phyloP scores from a whole-genome alignment of 148 eudicot genomes.

The Talinum fruticosum region DNA sequence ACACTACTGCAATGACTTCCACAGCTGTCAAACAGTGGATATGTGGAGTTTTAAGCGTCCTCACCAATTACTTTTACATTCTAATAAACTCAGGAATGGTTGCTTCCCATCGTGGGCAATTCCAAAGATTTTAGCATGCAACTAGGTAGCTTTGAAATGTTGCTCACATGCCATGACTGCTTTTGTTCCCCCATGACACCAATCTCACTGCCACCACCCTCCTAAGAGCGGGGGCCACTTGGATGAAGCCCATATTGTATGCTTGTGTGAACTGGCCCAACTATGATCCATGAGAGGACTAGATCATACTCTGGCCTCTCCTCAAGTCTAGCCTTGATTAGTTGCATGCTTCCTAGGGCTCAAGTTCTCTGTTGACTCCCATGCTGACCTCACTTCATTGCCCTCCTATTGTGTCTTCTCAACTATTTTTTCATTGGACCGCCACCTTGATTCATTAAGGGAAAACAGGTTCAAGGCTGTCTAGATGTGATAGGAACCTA shows the following conservation, averaged over 20 bases:
- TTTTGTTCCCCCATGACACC: not conserved
- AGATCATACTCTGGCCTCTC: too few species aligned
- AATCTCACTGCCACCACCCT: not conserved
- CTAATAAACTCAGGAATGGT: not conserved
- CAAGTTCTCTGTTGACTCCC: not conserved
- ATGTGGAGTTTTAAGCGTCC: not conserved
- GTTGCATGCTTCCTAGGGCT: not conserved
- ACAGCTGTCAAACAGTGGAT: too few species aligned
- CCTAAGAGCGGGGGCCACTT: not conserved
- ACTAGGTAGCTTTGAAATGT: too few species aligned
- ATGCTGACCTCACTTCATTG: not conserved
- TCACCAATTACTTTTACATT: not conserved
- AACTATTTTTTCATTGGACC: not conserved
- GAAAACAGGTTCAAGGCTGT: not conserved
- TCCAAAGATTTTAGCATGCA: not conserved
- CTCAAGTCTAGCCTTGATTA: too few species aligned
- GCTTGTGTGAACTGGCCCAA: too few species aligned
- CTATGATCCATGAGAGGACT: too few species aligned
- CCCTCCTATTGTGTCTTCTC: not conserved
- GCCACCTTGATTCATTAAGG: not conserved
- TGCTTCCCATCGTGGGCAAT: not conserved
- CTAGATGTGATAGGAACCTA: too few species aligned
- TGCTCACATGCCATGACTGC: too few species aligned
- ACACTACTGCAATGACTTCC: too few species aligned
- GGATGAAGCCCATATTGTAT: too few species aligned